These are phyloP conservation scores for Kappamyces sp. DNA, from an alignment of 192 early-diverging fungal genomes.

Conservation along the genomic window DNA sequence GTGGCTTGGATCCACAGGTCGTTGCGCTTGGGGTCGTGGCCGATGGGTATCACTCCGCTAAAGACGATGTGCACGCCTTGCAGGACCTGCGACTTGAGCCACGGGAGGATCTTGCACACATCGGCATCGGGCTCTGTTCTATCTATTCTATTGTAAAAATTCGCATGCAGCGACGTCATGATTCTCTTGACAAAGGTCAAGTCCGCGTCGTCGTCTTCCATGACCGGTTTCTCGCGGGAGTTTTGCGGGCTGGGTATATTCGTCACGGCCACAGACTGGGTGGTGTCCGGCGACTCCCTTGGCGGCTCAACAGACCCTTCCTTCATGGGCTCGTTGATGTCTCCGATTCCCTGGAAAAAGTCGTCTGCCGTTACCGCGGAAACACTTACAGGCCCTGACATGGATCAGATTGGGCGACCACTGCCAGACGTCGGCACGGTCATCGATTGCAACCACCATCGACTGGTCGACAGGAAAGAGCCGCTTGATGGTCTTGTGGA, in stretches of 20 bases:
- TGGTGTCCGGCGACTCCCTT: not conserved
- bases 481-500: conserved; percentile 71
- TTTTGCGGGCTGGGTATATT: not conserved
- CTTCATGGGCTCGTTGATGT: conserved; percentile 71
- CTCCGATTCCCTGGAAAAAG: conserved; percentile 91
- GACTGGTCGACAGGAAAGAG: conserved; percentile 91
- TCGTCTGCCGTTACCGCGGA: conserved; percentile 52
- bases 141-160: conserved; percentile 58
- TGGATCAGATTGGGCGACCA: conserved; percentile 85
- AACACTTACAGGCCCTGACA: conserved; percentile 75
- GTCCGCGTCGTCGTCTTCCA: conserved; percentile 35
- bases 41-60: conserved; percentile 71
- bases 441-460: conserved; percentile 96
- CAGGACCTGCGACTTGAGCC: conserved; percentile 59
- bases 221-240: conserved; percentile 16
- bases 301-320: not conserved
- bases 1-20: conserved; percentile 78
- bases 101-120: conserved; percentile 51
- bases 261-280: not conserved
- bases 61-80: conserved; percentile 68
- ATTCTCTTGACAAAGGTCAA: conserved; percentile 40
- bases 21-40: conserved; percentile 42
- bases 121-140: conserved; percentile 15
- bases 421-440: conserved; percentile 91
- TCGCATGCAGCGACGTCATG: conserved; percentile 60